phyloP scores from a whole-genome alignment of 2,329 filamentous ascomycete species.

The Coleophoma crateriformis region DNA sequence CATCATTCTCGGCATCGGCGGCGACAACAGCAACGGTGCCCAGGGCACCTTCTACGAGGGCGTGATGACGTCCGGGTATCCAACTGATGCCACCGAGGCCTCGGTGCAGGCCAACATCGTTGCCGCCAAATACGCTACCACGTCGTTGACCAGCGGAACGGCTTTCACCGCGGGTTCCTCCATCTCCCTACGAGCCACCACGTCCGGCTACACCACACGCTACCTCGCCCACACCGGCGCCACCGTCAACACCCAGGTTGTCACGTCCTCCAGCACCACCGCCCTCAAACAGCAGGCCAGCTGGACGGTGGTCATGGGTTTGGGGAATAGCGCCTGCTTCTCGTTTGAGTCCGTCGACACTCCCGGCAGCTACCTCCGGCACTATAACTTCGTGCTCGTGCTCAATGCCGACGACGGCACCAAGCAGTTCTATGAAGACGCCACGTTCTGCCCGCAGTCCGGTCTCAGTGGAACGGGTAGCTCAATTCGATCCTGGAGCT shows the following conservation, averaged over 20 bases:
- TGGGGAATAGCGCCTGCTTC: conserved; percentile 50
- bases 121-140: conserved; percentile 47
- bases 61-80: conserved; percentile 55
- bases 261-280: conserved; percentile 43
- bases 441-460: conserved; percentile 54
- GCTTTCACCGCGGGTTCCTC: conserved; percentile 41
- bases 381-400: conserved; percentile 45
- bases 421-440: conserved; percentile 54
- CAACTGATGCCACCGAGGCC: conserved; percentile 50
- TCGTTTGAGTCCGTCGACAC: conserved; percentile 57
- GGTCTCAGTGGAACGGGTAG: conserved; percentile 45
- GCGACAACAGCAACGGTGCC: conserved; percentile 53
- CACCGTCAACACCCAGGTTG: conserved; percentile 48
- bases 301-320: conserved; percentile 48
- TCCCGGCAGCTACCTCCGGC: conserved; percentile 52
- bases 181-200: conserved; percentile 50
- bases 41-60: conserved; percentile 61
- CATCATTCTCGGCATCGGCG: conserved; percentile 60
- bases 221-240: conserved; percentile 48
- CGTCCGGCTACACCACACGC: conserved; percentile 44
- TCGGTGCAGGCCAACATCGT: conserved; percentile 53
- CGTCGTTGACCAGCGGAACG: conserved; percentile 41
- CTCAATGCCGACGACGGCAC: conserved; percentile 45
- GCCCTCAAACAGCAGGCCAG: conserved; percentile 45
- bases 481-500: conserved; percentile 52